phyloP scores from a whole-genome alignment of 2,329 filamentous ascomycete genomes.

The Hymenoscyphus albidus region DNA sequence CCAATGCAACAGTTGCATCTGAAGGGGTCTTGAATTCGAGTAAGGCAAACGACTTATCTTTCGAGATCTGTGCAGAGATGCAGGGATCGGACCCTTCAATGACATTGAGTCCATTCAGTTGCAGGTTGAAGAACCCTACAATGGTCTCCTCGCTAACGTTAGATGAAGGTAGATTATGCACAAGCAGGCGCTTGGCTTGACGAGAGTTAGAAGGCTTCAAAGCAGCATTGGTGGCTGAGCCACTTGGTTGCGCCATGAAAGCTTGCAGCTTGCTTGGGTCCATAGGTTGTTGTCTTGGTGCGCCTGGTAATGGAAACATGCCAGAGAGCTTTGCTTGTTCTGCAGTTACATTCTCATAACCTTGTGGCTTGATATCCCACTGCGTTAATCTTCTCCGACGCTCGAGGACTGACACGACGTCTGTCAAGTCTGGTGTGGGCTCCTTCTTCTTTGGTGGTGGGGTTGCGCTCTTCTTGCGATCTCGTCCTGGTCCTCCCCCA shows the following conservation, averaged over 20 bases:
- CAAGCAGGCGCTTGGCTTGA: slow-evolving; percentile 87
- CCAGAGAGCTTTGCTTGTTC: slow-evolving; percentile 98
- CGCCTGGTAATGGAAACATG: slow-evolving; percentile 97
- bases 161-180: slow-evolving; percentile 70
- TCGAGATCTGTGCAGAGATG: slow-evolving; percentile 74
- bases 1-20: slow-evolving; percentile 87
- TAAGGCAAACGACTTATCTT: slow-evolving; percentile 76
- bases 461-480: slow-evolving; percentile 62
- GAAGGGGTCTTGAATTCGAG: slow-evolving; percentile 84
- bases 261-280: slow-evolving; percentile 91
- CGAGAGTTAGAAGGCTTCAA: slow-evolving; percentile 91
- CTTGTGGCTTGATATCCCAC: slow-evolving; percentile 98
- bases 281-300: slow-evolving; percentile 91
- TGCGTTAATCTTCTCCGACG: slow-evolving; percentile 92
- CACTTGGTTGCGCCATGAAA: slow-evolving; percentile 87
- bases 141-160: slow-evolving; percentile 72
- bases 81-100: slow-evolving; percentile 82
- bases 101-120: slow-evolving; percentile 94
- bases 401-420: slow-evolving; percentile 75
- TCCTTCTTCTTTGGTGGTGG: slow-evolving; percentile 88
- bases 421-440: slow-evolving; percentile 90
- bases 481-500: slow-evolving; percentile 45
- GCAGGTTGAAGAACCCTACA: slow-evolving; percentile 86
- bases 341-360: slow-evolving; percentile 96
- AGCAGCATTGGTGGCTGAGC: slow-evolving; percentile 62